Base-by-base conservation (phyloP, 2,329 filamentous ascomycete species). In the Alternaria panax region DNA sequence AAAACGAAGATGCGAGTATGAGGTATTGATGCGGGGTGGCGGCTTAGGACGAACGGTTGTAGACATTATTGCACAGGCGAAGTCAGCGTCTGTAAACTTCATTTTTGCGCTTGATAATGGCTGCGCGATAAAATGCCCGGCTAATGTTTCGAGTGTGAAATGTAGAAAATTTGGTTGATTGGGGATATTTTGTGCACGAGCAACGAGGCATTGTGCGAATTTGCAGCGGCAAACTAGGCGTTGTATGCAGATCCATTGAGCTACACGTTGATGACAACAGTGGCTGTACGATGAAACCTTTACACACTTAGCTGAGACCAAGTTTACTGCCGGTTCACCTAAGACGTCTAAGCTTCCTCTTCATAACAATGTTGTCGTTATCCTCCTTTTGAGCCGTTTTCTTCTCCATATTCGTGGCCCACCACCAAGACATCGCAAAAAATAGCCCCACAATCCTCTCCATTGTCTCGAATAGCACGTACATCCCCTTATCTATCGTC, bases 61-160 rank as follows among this genome's bases (percentile, higher is more conserved):
- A 8, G 32, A 8, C 3, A 32, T 38, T 32, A 22, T 43, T 42
- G 54, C 11, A 30, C 41, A 24, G 3, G 27, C 40, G 16, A 57
- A 52, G 47, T 57, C 24, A 12, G 30, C 12, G 4, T 46, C 30
- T 43, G 54, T 51, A 36, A 51, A 57, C 28, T 43, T 57, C 36
- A 51, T 52, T 4, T 14, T 43, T 12, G 42, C 2, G 22, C 18
- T 32, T 24, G 38, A 41, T 41, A 7, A 20, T 41, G 20, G 20
- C 20, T 24, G 20, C 8, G 34, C 24, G n/a, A 25, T 27, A 11
- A 16, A 25, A 18, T 11, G 20, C 14, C 25, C n/a, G 20, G 16
- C 32, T 7, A 30, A 7, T 48, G 16, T 36, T 22, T n/a, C 20
- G 0, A 11, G 20, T 16, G 20, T 22, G 45, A 48, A 34, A 24